Evolutionary conservation across 805 yeast species (phyloP), one percentile per base, ranked within the genome.

Genomic region (Yamadazyma paraphyllophila): DNA sequence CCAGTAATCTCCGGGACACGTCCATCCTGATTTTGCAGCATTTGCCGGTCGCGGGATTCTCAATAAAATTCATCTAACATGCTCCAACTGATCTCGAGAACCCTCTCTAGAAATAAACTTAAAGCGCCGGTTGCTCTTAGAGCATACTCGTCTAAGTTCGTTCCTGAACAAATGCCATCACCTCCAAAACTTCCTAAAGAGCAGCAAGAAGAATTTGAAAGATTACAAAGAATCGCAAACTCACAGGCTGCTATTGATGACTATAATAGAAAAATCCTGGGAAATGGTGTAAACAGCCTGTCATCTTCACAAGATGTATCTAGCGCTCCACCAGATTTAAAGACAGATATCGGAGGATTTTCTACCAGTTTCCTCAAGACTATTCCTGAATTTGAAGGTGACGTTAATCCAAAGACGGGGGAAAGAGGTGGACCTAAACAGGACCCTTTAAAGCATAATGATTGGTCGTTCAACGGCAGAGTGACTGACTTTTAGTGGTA

Each of bases 371-470:
- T 74, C 52, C 76, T 85, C 62, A 81, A 85, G 63, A 83, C 90
- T 3, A 83, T 90, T 44, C 96, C 97, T 2, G 99, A 94, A 59
- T 94, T 94, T 61, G 96, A 91, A 65, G 99, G 99, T 1, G 91
- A 90, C 50, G 81, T 76, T 13, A 94, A 94, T 61, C 99, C 99
- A 0, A 77, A 73, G 47, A 94, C 99, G 0, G 99, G 99, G 2
- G 99, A 94, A 66, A 74, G 85, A 16, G 96, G 96, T 39, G 99
- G 99, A 0, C 99, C 99, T 20, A 94, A 94, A 60, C 98, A 94
- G 64, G 97, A 94, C 60, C 99, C 99, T 0, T 74, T 89, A 52
- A 81, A 82, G 57, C 92, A 88, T 57, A 90, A 90, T 13, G 65
- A 65, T 41, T 94, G 95, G 80, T 84, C 97, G 7, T 94, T 85